A percentile compares a stretch with the other conserved stretches of the same genome.
Evolutionary conservation across 805 yeast species (phyloP).

Genomic region (Cyberlindnera subsufficiens): DNA sequence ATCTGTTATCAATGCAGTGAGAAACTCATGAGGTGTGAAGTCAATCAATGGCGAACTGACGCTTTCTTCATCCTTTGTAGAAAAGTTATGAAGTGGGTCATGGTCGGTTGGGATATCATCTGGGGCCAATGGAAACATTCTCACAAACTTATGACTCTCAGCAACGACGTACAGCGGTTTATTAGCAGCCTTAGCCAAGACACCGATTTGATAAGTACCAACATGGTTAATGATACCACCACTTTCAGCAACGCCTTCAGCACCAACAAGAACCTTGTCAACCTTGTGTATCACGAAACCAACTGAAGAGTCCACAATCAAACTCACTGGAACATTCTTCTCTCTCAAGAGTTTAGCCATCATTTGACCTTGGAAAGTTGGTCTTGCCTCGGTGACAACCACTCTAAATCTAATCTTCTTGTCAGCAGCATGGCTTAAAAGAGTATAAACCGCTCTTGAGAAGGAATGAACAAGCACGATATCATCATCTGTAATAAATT

Average conservation of each 20-base stretch:
- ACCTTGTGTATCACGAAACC: conserved; percentile 89
- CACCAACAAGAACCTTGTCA: conserved; percentile 93
- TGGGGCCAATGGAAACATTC: conserved; percentile 91
- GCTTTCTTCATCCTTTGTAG: conserved; percentile 31
- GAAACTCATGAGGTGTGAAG: conserved; percentile 92
- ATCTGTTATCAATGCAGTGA: conserved; percentile 94
- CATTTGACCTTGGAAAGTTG: conserved; percentile 65
- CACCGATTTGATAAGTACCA: conserved; percentile 93
- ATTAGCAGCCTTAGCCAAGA: conserved; percentile 81
- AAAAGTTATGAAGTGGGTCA: conserved; percentile 36
- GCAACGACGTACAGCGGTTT: conserved; percentile 93
- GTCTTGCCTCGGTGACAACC: conserved; percentile 89
- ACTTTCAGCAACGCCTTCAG: conserved; percentile 98
- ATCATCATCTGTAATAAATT: conserved; percentile 92
- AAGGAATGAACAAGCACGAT: conserved; percentile 83
- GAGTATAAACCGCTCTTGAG: conserved; percentile 82
- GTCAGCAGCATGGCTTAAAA: conserved; percentile 72
- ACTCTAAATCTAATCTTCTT: conserved; percentile 81
- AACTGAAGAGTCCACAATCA: conserved; percentile 89
- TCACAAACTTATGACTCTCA: conserved; percentile 92
- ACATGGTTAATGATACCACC: conserved; percentile 96
- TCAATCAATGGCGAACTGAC: conserved; percentile 60
- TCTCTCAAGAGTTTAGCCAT: conserved; percentile 66
- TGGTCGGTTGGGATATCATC: conserved; percentile 74
- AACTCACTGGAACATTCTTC: conserved; percentile 77